Base-by-base conservation (phyloP, 768 basidiomycete species). In the Hericium alpestre region DNA sequence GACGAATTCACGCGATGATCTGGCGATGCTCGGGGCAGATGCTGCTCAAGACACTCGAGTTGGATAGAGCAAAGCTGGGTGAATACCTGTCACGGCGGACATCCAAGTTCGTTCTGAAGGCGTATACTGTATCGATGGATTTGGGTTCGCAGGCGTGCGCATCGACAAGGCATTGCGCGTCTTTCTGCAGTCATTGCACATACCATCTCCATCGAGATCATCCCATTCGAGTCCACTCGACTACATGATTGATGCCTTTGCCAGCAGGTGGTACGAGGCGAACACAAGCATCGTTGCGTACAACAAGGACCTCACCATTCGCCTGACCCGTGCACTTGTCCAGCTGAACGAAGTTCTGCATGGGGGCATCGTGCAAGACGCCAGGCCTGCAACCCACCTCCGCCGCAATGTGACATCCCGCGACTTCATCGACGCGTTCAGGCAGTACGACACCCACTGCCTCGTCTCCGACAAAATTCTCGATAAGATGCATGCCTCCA, bases 321-420 rank as follows among this genome's bases (percentile, higher is more conserved):
- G 82, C 51, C 81, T 95, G 49, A 86, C 90, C 39, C 80, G 86
- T 55, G 84, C 90, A 4, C 80, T 93, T 60, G 82, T 88, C 52
- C 89, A 93, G 66, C 79, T 99, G 56, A 95, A 96, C 66, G 91
- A 94, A 50, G 80, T 86, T 18, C 71, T 97, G 51, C 90, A 97
- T 64, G 86, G 81, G 8, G 79, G 76, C n/a, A 79, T 89, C 58
- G 75, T 83, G 13, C 76, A 81, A 57, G 79, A 82, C 53, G 74
- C 81, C 48, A 81, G 86, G 41, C 69, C 74, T 25, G 79, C 79
- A 16, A 75, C 75, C 41, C 75, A 78, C 58, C 74, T 79, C 2
- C 74, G 74, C 63, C 80, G 81, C 38, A 79, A 81, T 53, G 77
- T 95, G 56, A 81, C 82, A 11, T 73, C 75, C 46, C 82, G 86